phyloP scores from a whole-genome alignment of 345 rosid genomes.

The Gossypium australe region DNA sequence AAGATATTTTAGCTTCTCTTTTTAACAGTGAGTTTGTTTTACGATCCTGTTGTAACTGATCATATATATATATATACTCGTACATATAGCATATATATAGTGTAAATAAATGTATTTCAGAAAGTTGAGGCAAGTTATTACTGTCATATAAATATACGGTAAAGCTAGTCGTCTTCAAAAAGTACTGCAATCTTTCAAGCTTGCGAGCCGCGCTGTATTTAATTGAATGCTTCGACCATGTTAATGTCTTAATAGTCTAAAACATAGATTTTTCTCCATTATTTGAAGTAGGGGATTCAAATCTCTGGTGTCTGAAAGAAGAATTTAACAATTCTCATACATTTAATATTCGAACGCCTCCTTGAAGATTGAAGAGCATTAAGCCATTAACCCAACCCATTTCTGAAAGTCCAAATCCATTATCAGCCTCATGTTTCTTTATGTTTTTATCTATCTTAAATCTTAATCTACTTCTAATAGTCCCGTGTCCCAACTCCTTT shows the following conservation, averaged over 20 bases:
- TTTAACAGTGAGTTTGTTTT: not conserved
- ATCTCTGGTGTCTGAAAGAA: not conserved
- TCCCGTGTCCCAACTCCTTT: not conserved
- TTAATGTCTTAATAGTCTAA: not conserved
- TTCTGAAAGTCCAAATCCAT: not conserved
- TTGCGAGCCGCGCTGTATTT: not conserved
- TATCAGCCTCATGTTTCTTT: not conserved
- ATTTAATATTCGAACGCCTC: not conserved
- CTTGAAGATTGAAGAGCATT: not conserved
- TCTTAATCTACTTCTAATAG: not conserved
- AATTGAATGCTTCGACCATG: not conserved
- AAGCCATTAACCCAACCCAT: constrained; percentile 6
- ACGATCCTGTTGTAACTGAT: not conserved
- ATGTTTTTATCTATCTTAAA: not conserved
- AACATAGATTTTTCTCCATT: not conserved
- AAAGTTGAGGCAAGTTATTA: not conserved
- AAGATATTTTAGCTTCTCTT: not conserved
- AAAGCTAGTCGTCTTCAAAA: not conserved
- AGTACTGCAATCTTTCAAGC: constrained; percentile 6
- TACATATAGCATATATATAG: not conserved
- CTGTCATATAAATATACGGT: not conserved
- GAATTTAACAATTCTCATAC: not conserved
- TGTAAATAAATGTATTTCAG: constrained; percentile 3
- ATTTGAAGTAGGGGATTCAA: not conserved
- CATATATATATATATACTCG: not conserved